Conservation (phyloP, 176 grass and related monocot genomes). For the Musa beccarii region DNA sequence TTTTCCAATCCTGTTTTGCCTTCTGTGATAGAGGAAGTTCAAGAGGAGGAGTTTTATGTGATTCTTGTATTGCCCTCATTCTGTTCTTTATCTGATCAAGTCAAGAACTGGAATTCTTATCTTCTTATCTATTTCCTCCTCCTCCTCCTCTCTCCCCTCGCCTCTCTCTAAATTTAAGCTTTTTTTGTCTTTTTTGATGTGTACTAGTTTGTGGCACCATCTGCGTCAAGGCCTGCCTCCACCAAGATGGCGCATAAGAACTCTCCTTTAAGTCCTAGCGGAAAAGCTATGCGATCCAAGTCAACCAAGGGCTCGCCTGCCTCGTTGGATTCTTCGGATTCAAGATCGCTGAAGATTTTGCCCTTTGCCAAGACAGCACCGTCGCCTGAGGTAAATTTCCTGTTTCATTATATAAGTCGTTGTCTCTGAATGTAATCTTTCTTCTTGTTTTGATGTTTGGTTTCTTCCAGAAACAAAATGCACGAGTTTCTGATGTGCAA, state of each 20-base stretch:
- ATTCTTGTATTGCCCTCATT: not conserved
- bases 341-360: slow-evolving; percentile 16
- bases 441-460: slow-evolving; percentile 7
- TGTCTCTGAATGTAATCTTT: not conserved
- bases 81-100: not conserved
- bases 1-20: not conserved
- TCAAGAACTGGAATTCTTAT: not conserved
- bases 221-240: slow-evolving; percentile 33
- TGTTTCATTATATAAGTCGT: not conserved
- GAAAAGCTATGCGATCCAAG: slow-evolving; percentile 12
- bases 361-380: slow-evolving; percentile 14
- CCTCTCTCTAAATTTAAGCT: not conserved
- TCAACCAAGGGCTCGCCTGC: slow-evolving; percentile 27
- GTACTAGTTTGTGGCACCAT: not conserved
- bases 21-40: not conserved
- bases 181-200: not conserved
- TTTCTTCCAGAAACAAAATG: slow-evolving; percentile 14
- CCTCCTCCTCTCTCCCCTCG: not conserved
- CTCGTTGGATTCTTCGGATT: slow-evolving; percentile 18
- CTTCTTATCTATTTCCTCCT: not conserved
- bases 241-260: slow-evolving; percentile 36
- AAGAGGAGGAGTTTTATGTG: not conserved
- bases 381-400: slow-evolving; percentile 30
- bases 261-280: slow-evolving; percentile 9
- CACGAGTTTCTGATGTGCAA: slow-evolving; percentile 31